Base-by-base conservation (phyloP, 1,139 yeast genomes). In the Magnusiomyces ingens region DNA sequence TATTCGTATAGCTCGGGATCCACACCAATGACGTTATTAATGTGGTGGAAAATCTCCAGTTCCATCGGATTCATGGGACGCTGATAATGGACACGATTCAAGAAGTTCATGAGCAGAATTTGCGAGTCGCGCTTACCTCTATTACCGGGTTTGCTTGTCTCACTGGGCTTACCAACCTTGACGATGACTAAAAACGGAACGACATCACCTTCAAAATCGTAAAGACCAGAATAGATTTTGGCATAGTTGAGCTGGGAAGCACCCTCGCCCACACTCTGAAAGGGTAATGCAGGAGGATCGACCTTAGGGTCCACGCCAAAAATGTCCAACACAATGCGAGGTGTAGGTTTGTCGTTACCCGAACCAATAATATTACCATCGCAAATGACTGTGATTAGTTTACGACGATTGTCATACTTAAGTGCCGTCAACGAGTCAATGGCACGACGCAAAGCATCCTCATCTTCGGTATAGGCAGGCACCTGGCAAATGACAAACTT, bases 101-200 rank as follows among this genome's bases (percentile, higher is more conserved):
- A 57, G 62, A 73, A 72, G 42, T 73, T 61, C 74, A 72, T 71
- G 49, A 72, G 59, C 44, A 72, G 43, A 64, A 71, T 61, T 59
- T 72, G 76, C 2, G 76, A 72, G 56, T 72, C 76, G 52, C 76
- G 74, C 63, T 72, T 72, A 50, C 76, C 76, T 49, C 76, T 64
- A 55, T 72, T 72, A 42, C 76, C 76, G 2, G 76, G 76, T 22
- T 71, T 62, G 55, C 66, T 66, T 29, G 62, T 67, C 57, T 72
- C 76, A n/a, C 70, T 64, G 8, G 75, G 73, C 52, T 70, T 71
- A 21, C 76, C 76, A 35, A 71, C 74, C 60, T 72, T 72, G 48
- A 72, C 76, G 26, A 73, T 55, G 12, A 72, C 76, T 50, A 73
- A 57, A 55, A 70, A 72, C 1, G 76, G 76, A 2, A 72, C 75